Percentiles rank a stretch among this genome's conserved stretches.
Evolutionary conservation across 768 basidiomycete genomes (phyloP).

Genomic region (Tylopilus rubrobrunneus): DNA sequence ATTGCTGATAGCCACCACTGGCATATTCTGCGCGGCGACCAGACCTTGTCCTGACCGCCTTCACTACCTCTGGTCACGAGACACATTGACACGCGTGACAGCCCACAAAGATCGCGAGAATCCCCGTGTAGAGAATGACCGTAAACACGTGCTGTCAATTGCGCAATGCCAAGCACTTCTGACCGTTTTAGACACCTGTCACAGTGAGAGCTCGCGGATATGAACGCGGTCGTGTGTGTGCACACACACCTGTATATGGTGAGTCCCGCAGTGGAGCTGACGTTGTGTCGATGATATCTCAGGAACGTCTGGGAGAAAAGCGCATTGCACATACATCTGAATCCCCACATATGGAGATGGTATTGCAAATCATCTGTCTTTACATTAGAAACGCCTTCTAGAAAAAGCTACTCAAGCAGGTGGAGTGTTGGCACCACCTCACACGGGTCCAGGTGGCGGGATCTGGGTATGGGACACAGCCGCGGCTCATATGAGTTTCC

Average conservation of each 20-base stretch:
- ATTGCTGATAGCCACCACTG: background rate
- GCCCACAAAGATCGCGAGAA: background rate
- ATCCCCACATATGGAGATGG: background rate
- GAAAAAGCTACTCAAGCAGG: background rate
- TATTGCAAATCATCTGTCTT: background rate
- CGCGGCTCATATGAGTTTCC: background rate
- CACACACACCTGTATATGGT: background rate
- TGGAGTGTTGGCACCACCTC: background rate
- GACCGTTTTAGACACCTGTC: background rate
- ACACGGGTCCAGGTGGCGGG: background rate
- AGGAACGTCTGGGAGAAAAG: background rate
- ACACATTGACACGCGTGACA: background rate
- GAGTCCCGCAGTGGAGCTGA: background rate
- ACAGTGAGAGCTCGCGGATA: constrained; percentile 4
- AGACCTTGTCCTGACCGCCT: background rate
- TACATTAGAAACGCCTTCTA: background rate
- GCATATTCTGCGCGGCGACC: background rate
- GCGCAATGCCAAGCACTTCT: background rate
- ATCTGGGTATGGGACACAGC: background rate
- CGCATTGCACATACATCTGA: background rate
- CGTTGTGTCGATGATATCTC: background rate
- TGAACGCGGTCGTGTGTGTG: background rate
- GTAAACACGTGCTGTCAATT: constrained; percentile 1
- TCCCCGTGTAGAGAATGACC: background rate
- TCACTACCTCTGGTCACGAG: background rate